These are phyloP conservation scores for Hansenula sp. DNA, from an alignment of 1,139 yeast species.

Conservation along the genomic window DNA sequence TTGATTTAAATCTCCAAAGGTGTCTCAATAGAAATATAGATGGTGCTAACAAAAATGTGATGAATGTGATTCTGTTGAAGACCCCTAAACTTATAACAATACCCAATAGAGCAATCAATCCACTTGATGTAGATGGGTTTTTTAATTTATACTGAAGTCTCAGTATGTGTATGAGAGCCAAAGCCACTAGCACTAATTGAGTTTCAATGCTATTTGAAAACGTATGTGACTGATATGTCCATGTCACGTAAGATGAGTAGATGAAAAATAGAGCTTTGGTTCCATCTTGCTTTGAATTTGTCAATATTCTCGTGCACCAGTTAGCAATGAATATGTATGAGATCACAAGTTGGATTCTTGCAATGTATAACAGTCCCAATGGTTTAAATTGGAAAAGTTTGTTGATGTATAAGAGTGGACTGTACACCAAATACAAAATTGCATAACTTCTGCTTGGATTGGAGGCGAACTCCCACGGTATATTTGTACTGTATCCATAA, in stretches of 20 bases:
- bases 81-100: conserved; percentile 56
- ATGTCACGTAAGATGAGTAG: conserved; percentile 74
- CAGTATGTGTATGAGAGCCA: conserved; percentile 33
- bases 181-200: conserved; percentile 49
- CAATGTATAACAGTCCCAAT: conserved; percentile 46
- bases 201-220: conserved; percentile 90
- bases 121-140: conserved; percentile 13
- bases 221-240: conserved; percentile 80
- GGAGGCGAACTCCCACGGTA: conserved; percentile 83
- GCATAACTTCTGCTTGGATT: conserved; percentile 71
- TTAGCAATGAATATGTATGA: conserved; percentile 29
- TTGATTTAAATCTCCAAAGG: conserved; percentile 28
- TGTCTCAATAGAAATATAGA: conserved; percentile 35
- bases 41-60: conserved; percentile 70
- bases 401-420: conserved; percentile 45
- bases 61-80: conserved; percentile 83
- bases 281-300: conserved; percentile 58
- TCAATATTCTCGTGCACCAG: conserved; percentile 35
- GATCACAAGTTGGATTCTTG: conserved; percentile 54
- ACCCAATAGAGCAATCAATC: conserved; percentile 43
- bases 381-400: conserved; percentile 28
- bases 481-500: conserved; percentile 45
- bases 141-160: conserved; percentile 5
- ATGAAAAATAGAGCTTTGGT: conserved; percentile 61
- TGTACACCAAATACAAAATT: conserved; percentile 65